Conservation (phyloP, 148 eudicot species). For the Mesembryanthemum crystallinum region DNA sequence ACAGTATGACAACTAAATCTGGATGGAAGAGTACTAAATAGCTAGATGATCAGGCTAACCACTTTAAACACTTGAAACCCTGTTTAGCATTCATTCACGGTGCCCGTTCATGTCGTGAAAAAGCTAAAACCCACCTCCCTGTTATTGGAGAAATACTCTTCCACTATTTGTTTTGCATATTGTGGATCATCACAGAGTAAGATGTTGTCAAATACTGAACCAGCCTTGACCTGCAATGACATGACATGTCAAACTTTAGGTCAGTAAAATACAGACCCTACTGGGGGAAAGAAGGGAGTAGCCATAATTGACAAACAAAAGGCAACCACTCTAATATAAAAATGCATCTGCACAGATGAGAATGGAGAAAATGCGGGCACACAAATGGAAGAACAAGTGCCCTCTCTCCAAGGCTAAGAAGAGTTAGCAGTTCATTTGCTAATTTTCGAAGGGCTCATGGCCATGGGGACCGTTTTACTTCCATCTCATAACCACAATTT, state of each 20-base stretch:
- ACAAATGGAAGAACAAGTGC: too few species aligned
- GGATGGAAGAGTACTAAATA: too few species aligned
- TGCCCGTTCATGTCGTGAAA: background rate
- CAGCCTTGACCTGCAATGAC: slow-evolving; percentile 79
- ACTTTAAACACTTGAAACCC: background rate
- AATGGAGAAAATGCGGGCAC: too few species aligned
- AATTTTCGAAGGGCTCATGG: background rate
- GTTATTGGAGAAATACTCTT: slow-evolving; percentile 55
- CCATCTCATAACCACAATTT: too few species aligned
- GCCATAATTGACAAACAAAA: too few species aligned
- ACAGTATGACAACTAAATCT: too few species aligned
- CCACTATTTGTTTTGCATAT: slow-evolving; percentile 75
- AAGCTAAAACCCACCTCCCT: slow-evolving; percentile 52
- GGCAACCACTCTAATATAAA: background rate
- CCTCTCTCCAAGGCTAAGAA: background rate
- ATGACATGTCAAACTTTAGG: background rate
- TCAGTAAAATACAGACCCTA: background rate
- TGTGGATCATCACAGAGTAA: slow-evolving; percentile 84
- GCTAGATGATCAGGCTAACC: background rate
- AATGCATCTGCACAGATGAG: too few species aligned
- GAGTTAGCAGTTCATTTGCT: background rate
- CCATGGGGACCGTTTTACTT: background rate
- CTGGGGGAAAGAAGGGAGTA: too few species aligned
- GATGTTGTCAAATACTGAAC: slow-evolving; percentile 87
- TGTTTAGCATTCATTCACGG: background rate